Base-by-base conservation (phyloP, 495 filamentous ascomycete genomes). In the Trichoderma gamsii region DNA sequence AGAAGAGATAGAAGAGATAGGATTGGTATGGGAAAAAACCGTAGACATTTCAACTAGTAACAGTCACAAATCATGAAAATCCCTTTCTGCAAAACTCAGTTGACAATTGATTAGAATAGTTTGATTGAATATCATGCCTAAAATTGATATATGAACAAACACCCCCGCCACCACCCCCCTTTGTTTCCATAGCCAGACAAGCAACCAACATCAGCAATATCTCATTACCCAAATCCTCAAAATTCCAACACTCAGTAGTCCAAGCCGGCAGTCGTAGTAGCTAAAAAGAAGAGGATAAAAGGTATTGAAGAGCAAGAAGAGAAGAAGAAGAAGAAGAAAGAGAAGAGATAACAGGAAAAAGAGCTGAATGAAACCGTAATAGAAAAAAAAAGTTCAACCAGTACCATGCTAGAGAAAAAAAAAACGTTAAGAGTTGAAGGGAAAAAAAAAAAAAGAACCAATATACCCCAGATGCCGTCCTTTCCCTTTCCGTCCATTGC, bases 311-410 rank as follows among this genome's bases (percentile, higher is more conserved):
- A 52, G 49, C 49, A 23, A 52, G 49, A 61, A 32, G 27, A 61
- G 56, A 32, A 61, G 56, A 18, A 29, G 27, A 29, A 16, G 16
- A 4, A 16, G n/a, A 65, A 43, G 21, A 25, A 15, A 65, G n/a
- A 65, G 41, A 41, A 41, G 25, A 43, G 25, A 18, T 9, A 11
- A n/a, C 13, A 23, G 35, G 41, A 65, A 43, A 43, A 32, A 43
- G 16, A 65, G 13, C 9, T 15, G n/a, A 6, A 63, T 27, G 21
- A 64, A 64, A 35, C 25, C 61, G 32, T 21, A 16, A 21, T 1
- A 29, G 29, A 29, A 43, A 43, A 65, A 65, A 23, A n/a, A 41
- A 43, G n/a, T 41, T n/a, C n/a, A 65, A 65, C 63, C 63, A 43
- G 41, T 43, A 25, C 63, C n/a, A 65, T 65, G 63, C 63, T 25